A percentile compares a stretch with the other conserved stretches of the same genome.
phyloP scores from a whole-genome alignment of 2,329 filamentous ascomycete genomes.

The Aspergillus clavatus region DNA sequence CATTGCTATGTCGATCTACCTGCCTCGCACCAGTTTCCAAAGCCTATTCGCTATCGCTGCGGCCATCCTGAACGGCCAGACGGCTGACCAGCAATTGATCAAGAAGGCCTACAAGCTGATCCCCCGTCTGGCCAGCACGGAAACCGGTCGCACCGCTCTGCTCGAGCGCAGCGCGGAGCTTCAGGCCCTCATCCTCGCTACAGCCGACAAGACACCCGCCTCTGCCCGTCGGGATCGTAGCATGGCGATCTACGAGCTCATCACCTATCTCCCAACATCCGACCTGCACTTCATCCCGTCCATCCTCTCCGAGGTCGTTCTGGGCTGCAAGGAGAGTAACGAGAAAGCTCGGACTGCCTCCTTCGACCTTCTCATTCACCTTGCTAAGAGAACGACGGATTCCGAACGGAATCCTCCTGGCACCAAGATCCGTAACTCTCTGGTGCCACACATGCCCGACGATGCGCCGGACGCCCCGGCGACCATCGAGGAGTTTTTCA shows the following conservation, averaged over 20 bases:
- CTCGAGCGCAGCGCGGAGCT: conserved; percentile 70
- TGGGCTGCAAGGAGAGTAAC: conserved; percentile 96
- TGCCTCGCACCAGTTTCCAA: conserved; percentile 79
- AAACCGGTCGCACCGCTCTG: conserved; percentile 70
- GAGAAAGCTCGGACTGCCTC: conserved; percentile 86
- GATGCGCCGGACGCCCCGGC: conserved; percentile 73
- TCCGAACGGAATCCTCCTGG: conserved; percentile 51
- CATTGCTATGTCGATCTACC: conserved; percentile 90
- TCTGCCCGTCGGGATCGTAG: conserved; percentile 84
- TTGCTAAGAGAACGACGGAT: conserved; percentile 76
- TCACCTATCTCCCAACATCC: conserved; percentile 69
- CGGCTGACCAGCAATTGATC: conserved; percentile 77
- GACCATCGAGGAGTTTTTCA: conserved; percentile 90
- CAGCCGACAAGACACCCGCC: conserved; percentile 77
- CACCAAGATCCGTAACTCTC: conserved; percentile 77
- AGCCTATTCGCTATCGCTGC: conserved; percentile 82
- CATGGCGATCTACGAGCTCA: conserved; percentile 71
- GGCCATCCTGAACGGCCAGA: conserved; percentile 67
- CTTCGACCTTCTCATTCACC: conserved; percentile 82
- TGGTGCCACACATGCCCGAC: conserved; percentile 79
- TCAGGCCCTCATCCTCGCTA: conserved; percentile 73
- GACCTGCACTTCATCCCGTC: conserved; percentile 91
- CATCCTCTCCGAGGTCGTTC: conserved; percentile 87
- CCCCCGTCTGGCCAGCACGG: conserved; percentile 77
- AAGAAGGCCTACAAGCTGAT: conserved; percentile 99